These are phyloP conservation scores for Cutaneotrichosporon sp. DNA, from an alignment of 1,284 basidiomycete species.

Conservation along the genomic window DNA sequence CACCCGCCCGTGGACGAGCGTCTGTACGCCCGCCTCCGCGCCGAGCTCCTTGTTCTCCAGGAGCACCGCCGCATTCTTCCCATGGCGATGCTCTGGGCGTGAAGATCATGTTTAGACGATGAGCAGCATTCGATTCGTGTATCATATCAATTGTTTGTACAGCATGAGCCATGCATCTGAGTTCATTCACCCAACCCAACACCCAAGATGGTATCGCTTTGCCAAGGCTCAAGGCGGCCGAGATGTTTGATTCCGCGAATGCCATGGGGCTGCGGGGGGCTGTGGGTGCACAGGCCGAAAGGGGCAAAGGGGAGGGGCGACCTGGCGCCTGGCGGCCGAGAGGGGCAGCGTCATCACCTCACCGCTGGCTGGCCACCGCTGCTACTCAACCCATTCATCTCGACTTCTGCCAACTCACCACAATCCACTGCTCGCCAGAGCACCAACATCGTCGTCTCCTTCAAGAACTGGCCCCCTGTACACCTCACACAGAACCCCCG, in stretches of 20 bases:
- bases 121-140: not conserved
- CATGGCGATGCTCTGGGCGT: slow-evolving; percentile 5
- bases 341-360: slow-evolving; percentile 5
- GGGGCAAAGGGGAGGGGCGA: not conserved
- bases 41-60: slow-evolving; percentile 8
- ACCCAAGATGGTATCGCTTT: no score
- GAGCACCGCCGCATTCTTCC: slow-evolving; percentile 7
- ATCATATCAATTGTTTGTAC: not conserved
- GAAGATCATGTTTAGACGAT: not conserved
- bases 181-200: not conserved
- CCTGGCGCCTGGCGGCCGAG: not conserved
- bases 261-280: not conserved
- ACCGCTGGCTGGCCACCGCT: not conserved
- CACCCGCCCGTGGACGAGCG: slow-evolving; percentile 6
- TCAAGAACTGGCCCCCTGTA: not conserved
- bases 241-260: not conserved
- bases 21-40: slow-evolving; percentile 8
- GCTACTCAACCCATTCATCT: not conserved
- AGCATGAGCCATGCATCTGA: not conserved
- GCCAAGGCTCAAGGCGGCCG: not conserved
- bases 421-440: not conserved
- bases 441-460: not conserved
- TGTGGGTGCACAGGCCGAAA: not conserved
- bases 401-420: not conserved
- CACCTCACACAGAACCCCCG: not conserved